These are phyloP conservation scores for Zygosaccharomyces pseudorouxii DNA, from an alignment of 805 yeast species.

Conservation along the genomic window DNA sequence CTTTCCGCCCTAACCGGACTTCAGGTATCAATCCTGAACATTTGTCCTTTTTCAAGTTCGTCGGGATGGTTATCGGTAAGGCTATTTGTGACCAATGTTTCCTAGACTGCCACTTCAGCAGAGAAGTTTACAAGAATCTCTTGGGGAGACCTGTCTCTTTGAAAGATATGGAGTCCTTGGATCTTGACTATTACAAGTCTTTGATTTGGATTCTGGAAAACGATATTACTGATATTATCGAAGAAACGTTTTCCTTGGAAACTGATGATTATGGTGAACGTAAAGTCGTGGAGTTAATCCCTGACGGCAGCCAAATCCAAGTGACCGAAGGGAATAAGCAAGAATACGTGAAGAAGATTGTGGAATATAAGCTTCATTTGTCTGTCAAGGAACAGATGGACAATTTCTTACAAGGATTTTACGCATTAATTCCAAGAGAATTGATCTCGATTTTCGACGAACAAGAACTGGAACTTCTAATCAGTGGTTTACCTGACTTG, in stretches of 20 bases:
- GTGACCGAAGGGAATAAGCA: slow-evolving; percentile 89
- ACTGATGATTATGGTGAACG: slow-evolving; percentile 92
- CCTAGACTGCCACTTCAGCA: slow-evolving; percentile 89
- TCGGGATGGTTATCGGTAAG: slow-evolving; percentile 90
- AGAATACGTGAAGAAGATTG: slow-evolving; percentile 81
- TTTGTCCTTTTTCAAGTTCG: slow-evolving; percentile 84
- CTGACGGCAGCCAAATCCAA: slow-evolving; percentile 73
- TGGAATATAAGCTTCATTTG: slow-evolving; percentile 76
- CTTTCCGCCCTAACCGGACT: slow-evolving; percentile 92
- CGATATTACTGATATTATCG: slow-evolving; percentile 91
- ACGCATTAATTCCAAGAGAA: slow-evolving; percentile 81
- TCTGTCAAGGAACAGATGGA: slow-evolving; percentile 87
- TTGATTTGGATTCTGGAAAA: slow-evolving; percentile 94
- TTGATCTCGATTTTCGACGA: slow-evolving; percentile 86
- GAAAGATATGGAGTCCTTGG: slow-evolving; percentile 92
- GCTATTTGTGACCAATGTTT: slow-evolving; percentile 84
- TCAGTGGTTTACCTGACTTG: slow-evolving; percentile 93
- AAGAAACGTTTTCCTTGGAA: slow-evolving; percentile 91
- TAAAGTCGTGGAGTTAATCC: slow-evolving; percentile 73
- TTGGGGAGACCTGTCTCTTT: slow-evolving; percentile 75
- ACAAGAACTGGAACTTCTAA: slow-evolving; percentile 86
- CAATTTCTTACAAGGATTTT: slow-evolving; percentile 79
- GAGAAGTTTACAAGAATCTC: slow-evolving; percentile 89
- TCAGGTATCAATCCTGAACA: slow-evolving; percentile 94
- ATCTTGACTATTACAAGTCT: slow-evolving; percentile 87